Percentiles rank a stretch among this genome's conserved stretches.
phyloP scores from a whole-genome alignment of 495 filamentous ascomycete genomes.

The Amniculicola lignicola region DNA sequence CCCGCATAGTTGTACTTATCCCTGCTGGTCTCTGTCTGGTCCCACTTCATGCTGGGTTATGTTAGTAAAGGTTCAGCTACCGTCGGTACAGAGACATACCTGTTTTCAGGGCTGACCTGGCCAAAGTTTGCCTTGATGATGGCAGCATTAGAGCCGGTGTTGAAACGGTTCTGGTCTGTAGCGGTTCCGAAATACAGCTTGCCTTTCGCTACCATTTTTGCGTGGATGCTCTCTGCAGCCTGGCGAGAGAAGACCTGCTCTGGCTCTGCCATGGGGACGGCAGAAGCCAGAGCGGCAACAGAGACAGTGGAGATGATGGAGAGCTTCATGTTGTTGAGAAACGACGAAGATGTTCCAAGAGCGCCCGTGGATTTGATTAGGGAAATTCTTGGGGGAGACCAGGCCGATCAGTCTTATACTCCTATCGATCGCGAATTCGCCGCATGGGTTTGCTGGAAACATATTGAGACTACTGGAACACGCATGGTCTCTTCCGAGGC shows the following conservation, averaged over 20 bases:
- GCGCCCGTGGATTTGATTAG: conserved; percentile 1
- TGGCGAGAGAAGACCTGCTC: conserved; percentile 24
- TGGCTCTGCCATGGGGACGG: conserved; percentile 26
- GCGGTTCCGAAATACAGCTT: conserved; percentile 60
- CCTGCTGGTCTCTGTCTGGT: conserved; percentile 48
- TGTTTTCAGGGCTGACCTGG: conserved; percentile 63
- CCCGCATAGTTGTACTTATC: conserved; percentile 51
- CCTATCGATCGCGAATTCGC: not conserved
- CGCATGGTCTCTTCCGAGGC: not conserved
- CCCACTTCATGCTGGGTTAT: conserved; percentile 59
- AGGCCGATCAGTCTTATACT: conserved; percentile 14
- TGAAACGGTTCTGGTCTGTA: conserved; percentile 54
- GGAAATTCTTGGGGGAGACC: not conserved
- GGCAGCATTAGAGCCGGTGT: conserved; percentile 49
- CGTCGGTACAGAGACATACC: conserved; percentile 8
- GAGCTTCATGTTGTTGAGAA: conserved; percentile 27
- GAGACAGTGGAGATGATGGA: conserved; percentile 16
- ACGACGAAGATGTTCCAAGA: too few species aligned
- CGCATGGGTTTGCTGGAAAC: not conserved
- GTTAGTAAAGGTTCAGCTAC: conserved; percentile 2
- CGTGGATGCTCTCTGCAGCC: conserved; percentile 47
- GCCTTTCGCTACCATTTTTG: conserved; percentile 56
- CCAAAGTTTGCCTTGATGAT: conserved; percentile 61
- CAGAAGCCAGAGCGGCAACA: conserved; percentile 18
- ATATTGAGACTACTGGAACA: not conserved